Evolutionary conservation across 1,139 yeast genomes (phyloP).

Genomic region (Geotrichum cucujoidarum): DNA sequence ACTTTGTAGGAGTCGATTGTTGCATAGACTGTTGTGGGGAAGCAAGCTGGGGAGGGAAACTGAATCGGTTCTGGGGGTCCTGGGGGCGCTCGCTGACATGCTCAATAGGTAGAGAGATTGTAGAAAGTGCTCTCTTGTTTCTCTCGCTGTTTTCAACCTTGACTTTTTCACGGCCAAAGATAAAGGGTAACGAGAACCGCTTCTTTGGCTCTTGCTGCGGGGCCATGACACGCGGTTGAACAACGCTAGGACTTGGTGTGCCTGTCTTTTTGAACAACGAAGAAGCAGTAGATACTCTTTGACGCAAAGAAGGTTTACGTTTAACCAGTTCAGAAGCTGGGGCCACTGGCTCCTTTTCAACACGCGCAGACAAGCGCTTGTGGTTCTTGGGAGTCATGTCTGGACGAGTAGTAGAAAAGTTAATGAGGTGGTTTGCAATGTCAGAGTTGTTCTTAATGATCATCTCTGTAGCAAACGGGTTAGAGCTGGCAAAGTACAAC

Average conservation of each 20-base stretch:
- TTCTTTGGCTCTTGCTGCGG: conserved; percentile 2
- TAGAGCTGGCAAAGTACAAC: conserved; percentile 33
- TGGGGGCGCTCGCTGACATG: conserved; percentile 1
- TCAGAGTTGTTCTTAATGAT: conserved; percentile 29
- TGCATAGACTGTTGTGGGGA: background rate
- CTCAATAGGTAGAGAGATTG: conserved; percentile 8
- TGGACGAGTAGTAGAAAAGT: conserved; percentile 29
- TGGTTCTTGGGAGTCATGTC: background rate
- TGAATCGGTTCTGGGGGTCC: conserved; percentile 1
- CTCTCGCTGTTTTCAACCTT: background rate
- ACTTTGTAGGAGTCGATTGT: background rate
- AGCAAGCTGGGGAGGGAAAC: background rate
- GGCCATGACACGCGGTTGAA: background rate
- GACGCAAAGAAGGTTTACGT: background rate
- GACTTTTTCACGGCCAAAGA: background rate
- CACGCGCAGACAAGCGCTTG: background rate
- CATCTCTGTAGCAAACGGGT: conserved; percentile 26
- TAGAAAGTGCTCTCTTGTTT: background rate
- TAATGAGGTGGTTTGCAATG: conserved; percentile 27
- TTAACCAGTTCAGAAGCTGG: background rate
- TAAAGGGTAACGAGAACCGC: conserved; percentile 8
- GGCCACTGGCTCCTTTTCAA: background rate
- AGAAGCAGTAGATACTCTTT: conserved; percentile 11
- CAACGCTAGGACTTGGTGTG: conserved; percentile 5
- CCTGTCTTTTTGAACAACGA: conserved; percentile 2